Evolutionary conservation across 2,329 filamentous ascomycete species (phyloP), one percentile per base, ranked within the genome.

Genomic region (Cladosporium austrohemisphaericum): DNA sequence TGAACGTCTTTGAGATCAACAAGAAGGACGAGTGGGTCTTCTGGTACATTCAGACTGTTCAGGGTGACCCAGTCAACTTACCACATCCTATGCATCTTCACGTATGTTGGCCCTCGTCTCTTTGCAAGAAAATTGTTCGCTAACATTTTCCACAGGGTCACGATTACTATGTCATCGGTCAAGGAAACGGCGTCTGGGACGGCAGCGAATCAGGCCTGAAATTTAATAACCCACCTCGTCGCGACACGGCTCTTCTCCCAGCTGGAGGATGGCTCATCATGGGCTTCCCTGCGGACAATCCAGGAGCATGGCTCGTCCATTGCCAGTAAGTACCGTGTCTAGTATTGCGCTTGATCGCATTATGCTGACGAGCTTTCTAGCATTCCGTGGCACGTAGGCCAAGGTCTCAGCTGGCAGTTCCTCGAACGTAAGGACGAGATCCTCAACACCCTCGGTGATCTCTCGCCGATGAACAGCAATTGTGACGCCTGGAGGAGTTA

Each of bases 91-190:
- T 44, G 36, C 20, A 60, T 58, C 11, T 61, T 56, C 16, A 58
- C 65, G 68, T 62, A 10, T 60, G 33, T 36, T 16, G 8, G 5
- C 11, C 18, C 8, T 19, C 16, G n/a, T 8, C 16, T 16, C 16
- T 4, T 36, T 9, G 52, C 6, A 36, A 19, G 33, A 8, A 36
- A 1, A n/a, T n/a, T n/a, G n/a, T n/a, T n/a, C n/a, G 18, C 33
- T 36, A 16, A 36, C 14, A 36, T 36, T 9, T 8, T 23, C 16
- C 23, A 9, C 33, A 43, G 40, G 40, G 71, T 18, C 72, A 73
- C 53, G 84, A 87, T 68, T 84, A 86, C 71, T 82, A 81, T 60
- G 68, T 88, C 40, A 72, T 89, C 1, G 71, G 78, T 31, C 76
- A 77, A 65, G 68, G 77, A 53, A 53, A 68, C 56, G 55, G 68